A percentile compares a stretch with the other conserved stretches of the same genome.
Evolutionary conservation across 768 basidiomycete genomes (phyloP).

Genomic region (Russula ochroleuca): DNA sequence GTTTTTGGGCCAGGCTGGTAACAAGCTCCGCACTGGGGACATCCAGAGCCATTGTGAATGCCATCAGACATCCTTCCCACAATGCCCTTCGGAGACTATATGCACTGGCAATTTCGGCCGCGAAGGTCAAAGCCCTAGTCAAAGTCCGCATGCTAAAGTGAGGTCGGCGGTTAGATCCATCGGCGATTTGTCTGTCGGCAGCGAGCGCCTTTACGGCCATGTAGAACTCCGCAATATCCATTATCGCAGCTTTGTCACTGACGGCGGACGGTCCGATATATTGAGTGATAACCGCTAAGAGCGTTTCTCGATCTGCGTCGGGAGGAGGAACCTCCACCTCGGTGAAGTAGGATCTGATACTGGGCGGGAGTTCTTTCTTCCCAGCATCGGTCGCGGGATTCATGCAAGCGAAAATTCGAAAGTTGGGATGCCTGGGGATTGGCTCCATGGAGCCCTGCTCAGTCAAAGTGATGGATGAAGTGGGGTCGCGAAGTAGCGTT

Average conservation of each 20-base stretch:
- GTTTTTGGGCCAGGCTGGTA: conserved; percentile 62
- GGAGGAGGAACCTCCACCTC: conserved; percentile 95
- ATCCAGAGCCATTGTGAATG: conserved; percentile 94
- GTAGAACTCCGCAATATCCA: conserved; percentile 93
- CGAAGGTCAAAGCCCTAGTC: conserved; percentile 84
- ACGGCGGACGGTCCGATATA: conserved; percentile 83
- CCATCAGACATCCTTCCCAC: conserved; percentile 98
- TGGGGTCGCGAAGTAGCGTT: conserved; percentile 77
- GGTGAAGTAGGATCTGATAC: conserved; percentile 87
- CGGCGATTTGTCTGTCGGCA: conserved; percentile 73
- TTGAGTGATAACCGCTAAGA: conserved; percentile 79
- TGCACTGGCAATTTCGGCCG: conserved; percentile 68
- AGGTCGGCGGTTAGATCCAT: conserved; percentile 88
- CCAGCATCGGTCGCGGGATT: conserved; percentile 99
- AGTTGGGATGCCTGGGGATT: conserved; percentile 87
- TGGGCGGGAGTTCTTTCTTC: conserved; percentile 92
- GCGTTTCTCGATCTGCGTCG: conserved; percentile 85
- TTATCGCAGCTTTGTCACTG: conserved; percentile 80
- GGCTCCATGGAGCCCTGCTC: conserved; percentile 91
- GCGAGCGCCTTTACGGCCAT: conserved; percentile 71
- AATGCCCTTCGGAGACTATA: conserved; percentile 83
- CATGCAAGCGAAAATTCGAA: conserved; percentile 98
- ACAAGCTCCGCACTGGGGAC: conserved; percentile 62
- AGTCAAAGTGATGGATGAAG: conserved; percentile 85
- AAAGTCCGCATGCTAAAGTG: conserved; percentile 98